A percentile compares a stretch with the other conserved stretches of the same genome.
These are phyloP conservation scores for Termitomyces sp. DNA, from an alignment of 768 basidiomycete species.

Conservation along the genomic window DNA sequence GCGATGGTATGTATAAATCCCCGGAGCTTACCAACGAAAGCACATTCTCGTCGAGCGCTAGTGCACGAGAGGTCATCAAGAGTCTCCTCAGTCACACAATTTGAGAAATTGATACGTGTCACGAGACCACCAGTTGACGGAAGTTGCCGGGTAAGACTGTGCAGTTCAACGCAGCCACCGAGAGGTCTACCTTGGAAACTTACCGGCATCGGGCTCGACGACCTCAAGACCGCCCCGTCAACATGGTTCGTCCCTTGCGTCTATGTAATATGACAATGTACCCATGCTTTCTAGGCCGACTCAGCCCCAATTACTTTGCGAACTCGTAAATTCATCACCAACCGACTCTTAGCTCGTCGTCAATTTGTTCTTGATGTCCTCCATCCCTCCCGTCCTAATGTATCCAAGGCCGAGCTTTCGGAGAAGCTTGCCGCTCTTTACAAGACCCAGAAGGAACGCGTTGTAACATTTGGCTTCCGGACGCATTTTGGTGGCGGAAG, in stretches of 20 bases:
- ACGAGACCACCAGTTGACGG: slow-evolving; percentile 24
- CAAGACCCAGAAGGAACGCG: slow-evolving; percentile 87
- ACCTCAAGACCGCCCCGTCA: slow-evolving; percentile 28
- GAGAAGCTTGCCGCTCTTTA: slow-evolving; percentile 91
- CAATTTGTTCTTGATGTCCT: slow-evolving; percentile 95
- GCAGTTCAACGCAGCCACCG: slow-evolving; percentile 35
- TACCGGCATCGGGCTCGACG: slow-evolving; percentile 32
- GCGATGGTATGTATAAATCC: too few species aligned
- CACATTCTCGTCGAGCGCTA: too few species aligned
- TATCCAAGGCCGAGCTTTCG: slow-evolving; percentile 85
- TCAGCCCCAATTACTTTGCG: slow-evolving; percentile 86
- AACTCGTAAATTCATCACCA: slow-evolving; percentile 99
- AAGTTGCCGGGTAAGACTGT: slow-evolving; percentile 34
- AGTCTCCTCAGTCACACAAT: too few species aligned
- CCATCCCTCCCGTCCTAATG: slow-evolving; percentile 93
- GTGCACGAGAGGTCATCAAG: too few species aligned
- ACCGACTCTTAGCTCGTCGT: slow-evolving; percentile 92
- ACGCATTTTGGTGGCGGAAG: slow-evolving; percentile 98
- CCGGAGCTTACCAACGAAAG: too few species aligned
- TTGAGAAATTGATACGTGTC: not conserved
- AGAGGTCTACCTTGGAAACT: slow-evolving; percentile 11
- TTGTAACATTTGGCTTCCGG: slow-evolving; percentile 91
- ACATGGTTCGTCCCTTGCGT: slow-evolving; percentile 13
- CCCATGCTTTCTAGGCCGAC: slow-evolving; percentile 51
- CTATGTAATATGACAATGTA: slow-evolving; percentile 3